Base-by-base conservation (phyloP, 768 basidiomycete genomes). In the Lentinula lateritia region DNA sequence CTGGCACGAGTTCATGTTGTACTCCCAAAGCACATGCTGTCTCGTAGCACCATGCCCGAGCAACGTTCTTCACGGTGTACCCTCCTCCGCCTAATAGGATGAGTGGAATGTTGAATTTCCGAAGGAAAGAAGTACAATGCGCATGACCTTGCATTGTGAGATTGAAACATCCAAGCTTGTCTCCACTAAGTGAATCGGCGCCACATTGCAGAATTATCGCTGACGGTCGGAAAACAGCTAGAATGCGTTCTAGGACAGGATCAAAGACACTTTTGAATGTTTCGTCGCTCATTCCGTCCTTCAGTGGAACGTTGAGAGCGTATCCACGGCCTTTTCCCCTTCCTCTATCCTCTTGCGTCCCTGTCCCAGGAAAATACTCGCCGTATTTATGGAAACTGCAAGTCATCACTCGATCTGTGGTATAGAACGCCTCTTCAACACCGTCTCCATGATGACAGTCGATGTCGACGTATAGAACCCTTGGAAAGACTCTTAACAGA, bases 391-490 rank as follows among this genome's bases (percentile, higher is more conserved):
- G 97, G 71, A 99, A 96, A 52, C 90, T 93, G 68, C 88, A 91
- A 2, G 96, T 98, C 91, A 98, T 95, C 67, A 98, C 97, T 55
- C 97, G 82, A 72, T 98, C 93, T 3, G 93, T 96, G 39, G 92
- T 95, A 72, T 97, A 98, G 78, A 98, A 98, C 2, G 96, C 97
- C 71, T 98, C 97, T 68, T 99, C 97, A 38, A 98, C 97, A 13
- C 96, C 96, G 71, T 98, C 97, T 16, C 97, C 96, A 72, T 99
- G 97, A 71, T 98, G 97, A 55, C 94, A 94, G 73, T 98, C 97
- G 62, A 98, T 95, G 75, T 99, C 96, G 73, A 99, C 89, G 71
- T 99, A 98, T 35, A 99, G 77, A 15, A 99, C 96, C 58, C 97
- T 88, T 2, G 92, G 81, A 69, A 86, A 86, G 60, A 79, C 84